Evolutionary conservation across 371 early-diverging fungal genomes (phyloP), one percentile per base, ranked within the genome.

Genomic region (Funneliformis caledonium): DNA sequence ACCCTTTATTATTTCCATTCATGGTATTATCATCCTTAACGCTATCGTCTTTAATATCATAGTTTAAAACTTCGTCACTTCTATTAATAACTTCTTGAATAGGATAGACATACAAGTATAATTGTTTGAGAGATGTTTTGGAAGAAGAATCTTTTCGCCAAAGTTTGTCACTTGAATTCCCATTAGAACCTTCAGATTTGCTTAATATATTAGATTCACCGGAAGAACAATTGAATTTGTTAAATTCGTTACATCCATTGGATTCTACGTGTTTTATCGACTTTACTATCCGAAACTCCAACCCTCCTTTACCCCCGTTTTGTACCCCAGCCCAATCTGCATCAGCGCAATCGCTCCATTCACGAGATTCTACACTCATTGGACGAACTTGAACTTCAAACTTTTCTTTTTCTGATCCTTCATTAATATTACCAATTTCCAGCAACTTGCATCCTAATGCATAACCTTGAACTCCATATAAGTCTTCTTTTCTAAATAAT

Each of bases 311-410:
- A 11, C 80, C 80, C 9, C 59, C 43, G 56, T 37, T 65, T 65
- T 65, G 80, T 2, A 79, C 72, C 12, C 80, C 80, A 12, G 80
- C 60, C 80, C 80, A 79, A 14, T 72, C 47, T 22, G 72, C 70
- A 10, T 33, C 48, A n/a, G 72, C 11, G n/a, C 69, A 56, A 16
- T 47, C 80, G n/a, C 80, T 79, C 80, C 80, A 79, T 59, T 79
- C 80, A 56, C 80, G 70, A 12, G 70, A 22, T 43, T 65, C 80
- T 5, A n/a, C 16, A 43, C 80, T 79, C 80, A 79, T 43, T 7
- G 80, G 67, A 22, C 80, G 50, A 8, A 79, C 80, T 47, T 79
- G 22, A 14, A 79, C 70, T 43, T 59, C 37, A 79, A 11, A 79
- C 7, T 79, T 45, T 1, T 26, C 45, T 22, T 79, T 45, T 1